Conservation (phyloP, 805 yeast genomes). For the Priceomyces castillae region DNA sequence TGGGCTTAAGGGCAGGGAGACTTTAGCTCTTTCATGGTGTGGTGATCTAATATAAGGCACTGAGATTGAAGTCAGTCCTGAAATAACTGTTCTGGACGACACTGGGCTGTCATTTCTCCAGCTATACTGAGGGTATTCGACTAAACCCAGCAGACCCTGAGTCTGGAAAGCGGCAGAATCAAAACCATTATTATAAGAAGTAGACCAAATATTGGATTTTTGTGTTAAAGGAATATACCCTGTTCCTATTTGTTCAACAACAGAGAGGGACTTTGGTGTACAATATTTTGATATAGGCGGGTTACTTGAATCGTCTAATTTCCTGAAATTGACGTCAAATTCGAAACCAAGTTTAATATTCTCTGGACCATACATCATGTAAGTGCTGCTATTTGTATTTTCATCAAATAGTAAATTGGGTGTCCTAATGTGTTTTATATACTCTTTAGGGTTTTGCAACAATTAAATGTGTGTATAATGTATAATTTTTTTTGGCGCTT, state of each 20-base stretch:
- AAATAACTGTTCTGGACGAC: background rate
- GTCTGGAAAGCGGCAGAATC: background rate
- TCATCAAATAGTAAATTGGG: too few species aligned
- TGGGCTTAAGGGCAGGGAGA: background rate
- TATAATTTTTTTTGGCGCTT: background rate
- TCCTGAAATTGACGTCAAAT: background rate
- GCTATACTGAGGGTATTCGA: background rate
- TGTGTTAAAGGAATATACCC: conserved; percentile 6
- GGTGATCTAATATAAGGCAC: background rate
- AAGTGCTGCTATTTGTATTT: too few species aligned
- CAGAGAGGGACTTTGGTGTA: conserved; percentile 18
- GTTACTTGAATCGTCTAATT: background rate
- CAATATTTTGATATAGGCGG: conserved; percentile 9
- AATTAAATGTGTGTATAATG: conserved; percentile 1
- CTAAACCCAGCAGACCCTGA: background rate
- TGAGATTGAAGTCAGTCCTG: background rate
- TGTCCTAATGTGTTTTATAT: too few species aligned
- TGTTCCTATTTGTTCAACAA: conserved; percentile 14
- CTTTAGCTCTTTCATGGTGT: background rate
- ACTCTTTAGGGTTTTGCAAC: conserved; percentile 5
- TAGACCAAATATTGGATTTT: conserved; percentile 20
- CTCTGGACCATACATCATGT: background rate
- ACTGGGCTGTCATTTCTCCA: background rate
- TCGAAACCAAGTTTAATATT: background rate
- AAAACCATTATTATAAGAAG: conserved; percentile 6